These are phyloP conservation scores for Aspergillus coremiiformis DNA, from an alignment of 495 filamentous ascomycete genomes.

Conservation along the genomic window DNA sequence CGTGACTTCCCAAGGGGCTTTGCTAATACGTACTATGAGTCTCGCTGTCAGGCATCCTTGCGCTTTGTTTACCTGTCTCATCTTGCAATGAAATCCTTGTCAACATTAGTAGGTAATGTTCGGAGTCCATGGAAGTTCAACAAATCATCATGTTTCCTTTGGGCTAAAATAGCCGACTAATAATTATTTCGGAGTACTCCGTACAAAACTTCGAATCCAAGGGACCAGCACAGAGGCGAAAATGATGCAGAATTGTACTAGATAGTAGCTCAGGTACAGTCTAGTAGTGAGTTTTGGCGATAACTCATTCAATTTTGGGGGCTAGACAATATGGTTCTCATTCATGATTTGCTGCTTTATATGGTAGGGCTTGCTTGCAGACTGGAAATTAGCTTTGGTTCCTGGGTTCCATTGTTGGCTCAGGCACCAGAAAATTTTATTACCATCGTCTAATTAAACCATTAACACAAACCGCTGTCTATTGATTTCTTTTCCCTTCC, in stretches of 20 bases:
- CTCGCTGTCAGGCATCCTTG: neutral
- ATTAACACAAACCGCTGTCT: no score
- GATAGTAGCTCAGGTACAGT: no score
- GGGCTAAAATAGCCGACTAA: no score
- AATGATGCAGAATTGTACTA: no score
- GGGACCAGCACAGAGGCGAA: neutral
- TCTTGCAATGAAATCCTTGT: neutral
- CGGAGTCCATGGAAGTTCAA: neutral
- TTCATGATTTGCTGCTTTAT: neutral
- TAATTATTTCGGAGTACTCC: no score
- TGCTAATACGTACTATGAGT: neutral
- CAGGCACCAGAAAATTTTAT: conserved; percentile 1
- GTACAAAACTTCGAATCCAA: no score
- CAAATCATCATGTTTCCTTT: neutral
- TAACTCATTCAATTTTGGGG: neutral
- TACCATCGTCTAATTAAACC: neutral
- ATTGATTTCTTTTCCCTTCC: no score
- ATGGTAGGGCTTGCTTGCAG: neutral
- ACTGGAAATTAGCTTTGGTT: conserved; percentile 7
- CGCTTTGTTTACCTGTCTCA: neutral
- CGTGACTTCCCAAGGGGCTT: conserved; percentile 9
- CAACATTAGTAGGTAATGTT: neutral
- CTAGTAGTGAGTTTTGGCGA: neutral
- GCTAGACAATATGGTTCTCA: neutral
- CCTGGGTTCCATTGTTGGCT: conserved; percentile 2